These are phyloP conservation scores for Fusarium sp. DNA, from an alignment of 2,329 filamentous ascomycete genomes.

Conservation along the genomic window DNA sequence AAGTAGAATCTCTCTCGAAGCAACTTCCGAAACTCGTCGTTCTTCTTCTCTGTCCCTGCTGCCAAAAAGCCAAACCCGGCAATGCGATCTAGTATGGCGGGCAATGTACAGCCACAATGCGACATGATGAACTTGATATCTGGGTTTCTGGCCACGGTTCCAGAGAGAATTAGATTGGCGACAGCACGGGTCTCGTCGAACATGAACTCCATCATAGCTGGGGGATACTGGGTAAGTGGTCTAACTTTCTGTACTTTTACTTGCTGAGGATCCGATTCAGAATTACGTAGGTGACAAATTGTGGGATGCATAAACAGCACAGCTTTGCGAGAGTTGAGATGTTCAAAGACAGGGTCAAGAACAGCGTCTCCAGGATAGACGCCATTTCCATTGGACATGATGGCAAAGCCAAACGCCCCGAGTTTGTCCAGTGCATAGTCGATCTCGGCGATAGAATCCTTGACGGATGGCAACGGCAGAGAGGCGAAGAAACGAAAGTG, in stretches of 20 bases:
- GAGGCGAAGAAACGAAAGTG: conserved; percentile 11
- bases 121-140: conserved; percentile 13
- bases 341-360: not conserved
- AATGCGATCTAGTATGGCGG: conserved; percentile 9
- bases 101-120: conserved; percentile 6
- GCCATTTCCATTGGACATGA: conserved; percentile 5
- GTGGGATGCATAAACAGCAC: conserved; percentile 13
- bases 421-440: conserved; percentile 7
- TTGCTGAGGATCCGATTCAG: not conserved
- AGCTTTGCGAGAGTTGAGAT: conserved; percentile 1
- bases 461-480: not conserved
- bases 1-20: conserved; percentile 6
- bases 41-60: conserved; percentile 4
- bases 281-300: not conserved
- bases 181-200: conserved; percentile 13
- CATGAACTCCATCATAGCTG: conserved; percentile 14
- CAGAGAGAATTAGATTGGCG: conserved; percentile 5
- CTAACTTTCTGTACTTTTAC: not conserved
- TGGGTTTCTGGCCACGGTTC: not conserved
- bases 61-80: not conserved
- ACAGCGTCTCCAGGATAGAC: conserved; percentile 1
- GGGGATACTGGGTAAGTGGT: not conserved
- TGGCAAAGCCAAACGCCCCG: conserved; percentile 1
- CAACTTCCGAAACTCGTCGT: not conserved
- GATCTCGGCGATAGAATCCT: conserved; percentile 3